Conservation (phyloP, 768 basidiomycete species). For the Hygrocybe punicea region DNA sequence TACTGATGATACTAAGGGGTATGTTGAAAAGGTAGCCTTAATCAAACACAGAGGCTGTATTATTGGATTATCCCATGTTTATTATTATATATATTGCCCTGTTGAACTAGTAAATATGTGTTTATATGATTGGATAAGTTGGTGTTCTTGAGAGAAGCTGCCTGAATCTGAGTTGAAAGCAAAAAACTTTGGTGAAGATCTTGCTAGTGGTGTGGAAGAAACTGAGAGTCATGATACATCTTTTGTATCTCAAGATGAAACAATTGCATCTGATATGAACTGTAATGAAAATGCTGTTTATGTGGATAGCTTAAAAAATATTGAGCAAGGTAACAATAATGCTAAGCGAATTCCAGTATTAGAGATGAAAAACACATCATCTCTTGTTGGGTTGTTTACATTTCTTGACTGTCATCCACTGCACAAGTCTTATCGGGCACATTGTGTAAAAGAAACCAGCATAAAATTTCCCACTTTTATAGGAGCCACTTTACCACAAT, state of each 20-base stretch:
- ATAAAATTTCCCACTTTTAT: slow-evolving; percentile 28
- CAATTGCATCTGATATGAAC: no score
- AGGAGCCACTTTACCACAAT: slow-evolving; percentile 28
- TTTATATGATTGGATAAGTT: slow-evolving; percentile 29
- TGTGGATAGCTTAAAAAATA: no score
- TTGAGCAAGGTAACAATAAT: slow-evolving; percentile 10
- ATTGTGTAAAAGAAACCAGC: neutral
- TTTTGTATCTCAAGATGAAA: no score
- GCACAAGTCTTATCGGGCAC: neutral
- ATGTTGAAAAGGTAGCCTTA: slow-evolving; percentile 19
- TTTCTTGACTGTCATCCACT: slow-evolving; percentile 7
- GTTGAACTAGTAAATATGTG: slow-evolving; percentile 15
- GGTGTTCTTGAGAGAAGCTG: slow-evolving; percentile 12
- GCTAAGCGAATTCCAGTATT: neutral
- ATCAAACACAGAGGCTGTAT: slow-evolving; percentile 14
- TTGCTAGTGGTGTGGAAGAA: neutral
- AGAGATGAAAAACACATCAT: slow-evolving; percentile 15
- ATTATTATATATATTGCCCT: slow-evolving; percentile 29
- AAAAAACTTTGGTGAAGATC: neutral
- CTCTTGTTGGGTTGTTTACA: slow-evolving; percentile 22
- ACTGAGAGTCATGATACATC: slow-evolving; percentile 21
- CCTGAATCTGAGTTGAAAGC: slow-evolving; percentile 1
- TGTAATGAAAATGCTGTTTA: no score
- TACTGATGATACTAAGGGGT: slow-evolving; percentile 3
- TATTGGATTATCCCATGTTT: slow-evolving; percentile 18